phyloP scores from a whole-genome alignment of 23 red algal species.

The Gracilaria caudata region DNA sequence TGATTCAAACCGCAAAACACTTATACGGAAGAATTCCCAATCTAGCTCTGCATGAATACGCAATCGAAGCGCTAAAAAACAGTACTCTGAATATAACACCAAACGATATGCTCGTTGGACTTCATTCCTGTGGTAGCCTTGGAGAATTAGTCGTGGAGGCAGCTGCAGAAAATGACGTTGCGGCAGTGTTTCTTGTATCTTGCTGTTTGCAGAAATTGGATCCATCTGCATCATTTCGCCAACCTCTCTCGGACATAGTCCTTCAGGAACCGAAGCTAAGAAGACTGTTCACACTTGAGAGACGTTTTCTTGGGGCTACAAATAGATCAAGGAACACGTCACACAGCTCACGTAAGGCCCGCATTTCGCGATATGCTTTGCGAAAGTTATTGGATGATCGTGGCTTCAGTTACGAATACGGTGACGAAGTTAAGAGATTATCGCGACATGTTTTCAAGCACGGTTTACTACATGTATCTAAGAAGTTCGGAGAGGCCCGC shows the following conservation, averaged over 20 bases:
- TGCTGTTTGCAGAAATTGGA: slow-evolving; percentile 59
- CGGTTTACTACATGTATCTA: slow-evolving; percentile 33
- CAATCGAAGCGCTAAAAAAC: neutral
- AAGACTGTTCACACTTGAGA: neutral
- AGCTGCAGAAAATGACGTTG: neutral
- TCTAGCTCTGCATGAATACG: neutral
- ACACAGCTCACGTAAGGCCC: neutral
- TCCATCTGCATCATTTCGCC: slow-evolving; percentile 4
- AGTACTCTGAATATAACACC: neutral
- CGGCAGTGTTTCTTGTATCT: slow-evolving; percentile 58
- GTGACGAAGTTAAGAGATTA: slow-evolving; percentile 32
- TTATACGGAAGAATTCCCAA: slow-evolving; percentile 10
- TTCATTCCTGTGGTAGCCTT: slow-evolving; percentile 58
- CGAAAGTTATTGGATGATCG: slow-evolving; percentile 15
- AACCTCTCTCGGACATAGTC: slow-evolving; percentile 39
- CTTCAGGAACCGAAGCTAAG: neutral
- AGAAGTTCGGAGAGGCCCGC: neutral
- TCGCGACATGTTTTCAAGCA: slow-evolving; percentile 42
- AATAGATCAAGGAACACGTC: slow-evolving; percentile 17
- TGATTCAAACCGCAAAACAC: slow-evolving; percentile 24
- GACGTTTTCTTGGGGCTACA: slow-evolving; percentile 41
- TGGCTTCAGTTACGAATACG: neutral
- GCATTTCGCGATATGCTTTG: slow-evolving; percentile 42
- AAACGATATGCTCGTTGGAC: slow-evolving; percentile 40
- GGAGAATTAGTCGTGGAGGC: slow-evolving; percentile 37